Evolutionary conservation across 352 stramenopile species (phyloP), one percentile per base, ranked within the genome.

Genomic region (Phytopythium kandeliae): DNA sequence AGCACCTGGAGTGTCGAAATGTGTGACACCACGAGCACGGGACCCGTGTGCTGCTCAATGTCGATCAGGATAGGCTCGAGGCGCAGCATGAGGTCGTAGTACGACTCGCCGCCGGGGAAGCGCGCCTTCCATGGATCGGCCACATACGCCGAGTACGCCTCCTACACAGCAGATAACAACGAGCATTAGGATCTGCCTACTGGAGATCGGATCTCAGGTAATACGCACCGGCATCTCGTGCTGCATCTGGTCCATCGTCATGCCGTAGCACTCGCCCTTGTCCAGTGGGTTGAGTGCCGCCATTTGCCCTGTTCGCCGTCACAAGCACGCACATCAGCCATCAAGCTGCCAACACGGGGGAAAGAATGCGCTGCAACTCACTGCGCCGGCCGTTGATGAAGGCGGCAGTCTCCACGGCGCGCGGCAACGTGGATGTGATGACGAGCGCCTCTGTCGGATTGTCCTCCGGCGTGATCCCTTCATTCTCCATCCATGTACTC

Each of bases 31-130:
- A 95, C 78, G 13, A 89, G 54, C 46, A 95, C 84, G 9, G 84
- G 81, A 0, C 81, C 77, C n/a, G 81, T 92, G 62, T 92, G 80
- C 47, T 93, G 81, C 55, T 94, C 85, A 33, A 98, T 91, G 66
- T 97, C 92, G 54, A 97, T 96, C 49, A 97, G 84, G 42, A 97
- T 77, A 26, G 90, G 89, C 54, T 95, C 78, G 22, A 97, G 65
- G 17, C 92, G 85, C 56, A 96, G 65, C 71, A 97, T 97, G 25
- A 98, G 84, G 62, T 98, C 92, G 41, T 92, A 79, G 65, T 97
- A 98, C 9, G 86, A 97, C 69, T 98, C 92, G 50, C 91, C 92
- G 16, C 90, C 89, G 0, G 85, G 86, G 51, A 92, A 92, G 15
- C 82, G 78, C 41, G 82, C 89, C 51, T 85, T 80, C 74, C 75